Evolutionary conservation across 2,329 filamentous ascomycete genomes (phyloP).

Genomic region (Xylariaceae sp.): DNA sequence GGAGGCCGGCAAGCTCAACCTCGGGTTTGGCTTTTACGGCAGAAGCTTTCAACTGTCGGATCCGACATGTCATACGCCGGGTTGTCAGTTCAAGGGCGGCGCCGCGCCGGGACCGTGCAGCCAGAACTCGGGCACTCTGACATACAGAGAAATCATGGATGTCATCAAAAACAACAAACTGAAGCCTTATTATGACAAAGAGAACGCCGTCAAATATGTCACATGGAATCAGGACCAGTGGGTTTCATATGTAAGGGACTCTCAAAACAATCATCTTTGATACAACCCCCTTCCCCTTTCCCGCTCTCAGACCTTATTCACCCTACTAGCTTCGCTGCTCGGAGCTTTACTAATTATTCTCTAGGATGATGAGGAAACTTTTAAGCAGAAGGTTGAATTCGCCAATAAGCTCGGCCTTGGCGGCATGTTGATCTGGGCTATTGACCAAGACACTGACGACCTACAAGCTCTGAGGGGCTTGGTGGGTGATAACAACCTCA

Average conservation of each 20-base stretch:
- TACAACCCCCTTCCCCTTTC: too few relatives aligned
- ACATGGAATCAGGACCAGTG: not conserved
- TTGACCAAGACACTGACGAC: slow-evolving; percentile 1
- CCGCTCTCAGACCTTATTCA: too few relatives aligned
- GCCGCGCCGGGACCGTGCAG: not conserved
- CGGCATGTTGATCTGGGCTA: not conserved
- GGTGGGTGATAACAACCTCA: not conserved
- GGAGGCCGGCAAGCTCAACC: not conserved
- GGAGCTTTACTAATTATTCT: too few relatives aligned
- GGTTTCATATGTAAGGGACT: not conserved
- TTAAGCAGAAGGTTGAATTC: not conserved
- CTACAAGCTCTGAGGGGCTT: not conserved
- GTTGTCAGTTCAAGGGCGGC: not conserved
- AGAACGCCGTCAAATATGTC: not conserved
- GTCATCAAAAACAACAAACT: slow-evolving; percentile 2
- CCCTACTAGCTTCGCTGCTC: too few relatives aligned
- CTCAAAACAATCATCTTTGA: too few relatives aligned
- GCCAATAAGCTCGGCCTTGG: not conserved
- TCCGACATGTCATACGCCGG: not conserved
- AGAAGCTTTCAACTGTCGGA: not conserved
- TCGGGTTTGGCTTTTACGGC: not conserved
- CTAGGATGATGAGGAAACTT: not conserved
- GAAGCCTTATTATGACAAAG: not conserved
- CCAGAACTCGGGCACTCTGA: not conserved
- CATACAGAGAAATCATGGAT: slow-evolving; percentile 2